phyloP scores from a whole-genome alignment of 345 rosid species.

The Eucalyptus victrix region DNA sequence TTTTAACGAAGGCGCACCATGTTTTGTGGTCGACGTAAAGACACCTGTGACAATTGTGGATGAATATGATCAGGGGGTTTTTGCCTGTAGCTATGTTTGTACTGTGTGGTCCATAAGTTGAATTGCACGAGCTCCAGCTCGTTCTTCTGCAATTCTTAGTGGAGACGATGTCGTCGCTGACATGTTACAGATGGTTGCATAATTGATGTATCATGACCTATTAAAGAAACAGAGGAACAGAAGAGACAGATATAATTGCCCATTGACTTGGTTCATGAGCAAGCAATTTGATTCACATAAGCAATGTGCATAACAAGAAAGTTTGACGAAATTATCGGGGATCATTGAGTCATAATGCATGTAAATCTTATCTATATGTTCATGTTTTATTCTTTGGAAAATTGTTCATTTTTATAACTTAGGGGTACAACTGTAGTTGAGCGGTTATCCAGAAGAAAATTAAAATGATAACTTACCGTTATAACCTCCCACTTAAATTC shows the following conservation, averaged over 20 bases:
- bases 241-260: neutral
- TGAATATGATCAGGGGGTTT: neutral
- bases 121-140: neutral
- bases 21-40: neutral
- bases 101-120: neutral
- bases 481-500: neutral
- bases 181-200: neutral
- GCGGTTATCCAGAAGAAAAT: fast-evolving
- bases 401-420: neutral
- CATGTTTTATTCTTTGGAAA: neutral
- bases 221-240: neutral
- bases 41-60: neutral
- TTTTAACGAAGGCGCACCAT: neutral
- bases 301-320: neutral
- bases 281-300: neutral
- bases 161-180: neutral
- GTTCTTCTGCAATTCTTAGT: neutral
- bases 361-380: neutral
- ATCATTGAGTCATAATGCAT: neutral
- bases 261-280: neutral
- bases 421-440: neutral
- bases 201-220: neutral
- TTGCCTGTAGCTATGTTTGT: neutral
- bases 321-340: neutral
- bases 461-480: neutral